Evolutionary conservation across 2,329 filamentous ascomycete species (phyloP).

Genomic region (Knoxdaviesia proteae): DNA sequence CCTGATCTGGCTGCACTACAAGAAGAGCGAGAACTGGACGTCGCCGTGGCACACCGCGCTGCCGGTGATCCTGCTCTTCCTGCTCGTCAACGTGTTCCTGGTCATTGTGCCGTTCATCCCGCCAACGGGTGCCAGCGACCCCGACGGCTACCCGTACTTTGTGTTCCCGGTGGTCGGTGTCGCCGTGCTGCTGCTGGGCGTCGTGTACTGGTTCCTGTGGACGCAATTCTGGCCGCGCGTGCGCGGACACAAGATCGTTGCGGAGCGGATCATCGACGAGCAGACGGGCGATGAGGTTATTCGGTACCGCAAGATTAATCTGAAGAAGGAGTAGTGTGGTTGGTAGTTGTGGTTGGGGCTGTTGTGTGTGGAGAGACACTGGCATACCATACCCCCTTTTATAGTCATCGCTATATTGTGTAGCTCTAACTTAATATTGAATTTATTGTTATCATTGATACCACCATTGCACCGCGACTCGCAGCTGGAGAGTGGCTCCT

Average conservation of each 20-base stretch:
- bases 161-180: conserved; percentile 34
- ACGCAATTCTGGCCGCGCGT: conserved; percentile 25
- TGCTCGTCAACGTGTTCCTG: conserved; percentile 29
- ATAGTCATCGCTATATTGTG: no score
- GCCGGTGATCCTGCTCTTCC: conserved; percentile 24
- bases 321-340: no score
- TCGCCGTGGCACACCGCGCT: conserved; percentile 30
- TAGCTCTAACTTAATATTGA: no score
- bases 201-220: conserved; percentile 31
- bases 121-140: conserved; percentile 23
- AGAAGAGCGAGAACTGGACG: conserved; percentile 27
- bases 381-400: no score
- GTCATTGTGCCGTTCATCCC: conserved; percentile 33
- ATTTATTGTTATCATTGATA: no score
- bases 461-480: no score
- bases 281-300: conserved; percentile 16
- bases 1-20: conserved; percentile 28
- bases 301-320: conserved; percentile 15
- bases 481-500: no score
- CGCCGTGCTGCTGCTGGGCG: conserved; percentile 26
- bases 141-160: conserved; percentile 32
- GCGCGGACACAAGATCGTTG: conserved; percentile 26
- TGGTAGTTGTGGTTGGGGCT: no score
- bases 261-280: conserved; percentile 20
- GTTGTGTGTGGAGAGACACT: no score